Evolutionary conservation across 2,329 filamentous ascomycete species (phyloP).

Genomic region (Huntiella savannae): DNA sequence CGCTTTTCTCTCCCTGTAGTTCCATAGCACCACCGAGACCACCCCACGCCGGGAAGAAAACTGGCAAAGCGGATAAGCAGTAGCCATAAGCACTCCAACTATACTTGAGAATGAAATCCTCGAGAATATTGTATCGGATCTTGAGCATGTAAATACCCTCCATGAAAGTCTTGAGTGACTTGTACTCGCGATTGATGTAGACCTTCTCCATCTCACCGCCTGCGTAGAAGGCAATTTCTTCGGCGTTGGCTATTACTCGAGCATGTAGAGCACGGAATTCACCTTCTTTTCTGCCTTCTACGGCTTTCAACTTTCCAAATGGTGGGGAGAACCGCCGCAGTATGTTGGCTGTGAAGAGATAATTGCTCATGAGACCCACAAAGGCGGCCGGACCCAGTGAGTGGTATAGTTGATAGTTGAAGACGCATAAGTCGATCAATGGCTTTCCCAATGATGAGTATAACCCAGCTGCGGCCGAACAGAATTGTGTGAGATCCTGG

Average conservation of each 20-base stretch:
- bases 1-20: slow-evolving; percentile 33
- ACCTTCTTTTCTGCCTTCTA: slow-evolving; percentile 86
- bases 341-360: slow-evolving; percentile 82
- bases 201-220: slow-evolving; percentile 89
- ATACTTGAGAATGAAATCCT: slow-evolving; percentile 96
- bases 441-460: slow-evolving; percentile 98
- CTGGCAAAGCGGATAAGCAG: slow-evolving; percentile 73
- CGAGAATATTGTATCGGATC: slow-evolving; percentile 95
- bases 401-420: slow-evolving; percentile 92
- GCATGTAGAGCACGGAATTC: slow-evolving; percentile 87
- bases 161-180: slow-evolving; percentile 89
- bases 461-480: slow-evolving; percentile 72
- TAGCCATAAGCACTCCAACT: slow-evolving; percentile 98
- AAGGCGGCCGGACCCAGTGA: slow-evolving; percentile 78
- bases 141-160: slow-evolving; percentile 95
- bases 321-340: slow-evolving; percentile 77
- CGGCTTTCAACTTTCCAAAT: slow-evolving; percentile 90
- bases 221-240: slow-evolving; percentile 94
- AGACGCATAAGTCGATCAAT: slow-evolving; percentile 88
- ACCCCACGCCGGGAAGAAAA: slow-evolving; percentile 89
- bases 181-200: slow-evolving; percentile 81
- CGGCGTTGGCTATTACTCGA: slow-evolving; percentile 83
- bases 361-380: slow-evolving; percentile 73
- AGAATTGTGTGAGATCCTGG: slow-evolving; percentile 89
- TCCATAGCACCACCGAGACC: slow-evolving; percentile 60